Evolutionary conservation across 2,329 filamentous ascomycete genomes (phyloP).

Genomic region (Teratosphaeria destructans): DNA sequence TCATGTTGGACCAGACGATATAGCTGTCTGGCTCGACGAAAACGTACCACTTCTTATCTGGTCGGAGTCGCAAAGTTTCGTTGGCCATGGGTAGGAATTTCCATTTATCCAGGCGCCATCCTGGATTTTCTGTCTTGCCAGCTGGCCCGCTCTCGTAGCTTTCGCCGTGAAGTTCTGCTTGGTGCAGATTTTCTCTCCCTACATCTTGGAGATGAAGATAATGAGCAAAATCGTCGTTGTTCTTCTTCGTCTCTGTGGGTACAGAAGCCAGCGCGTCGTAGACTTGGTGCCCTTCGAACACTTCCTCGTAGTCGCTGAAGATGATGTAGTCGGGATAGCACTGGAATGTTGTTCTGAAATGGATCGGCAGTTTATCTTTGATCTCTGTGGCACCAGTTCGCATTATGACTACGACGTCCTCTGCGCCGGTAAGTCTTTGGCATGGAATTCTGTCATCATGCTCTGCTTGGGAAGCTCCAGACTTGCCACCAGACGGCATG

Average conservation of each 20-base stretch:
- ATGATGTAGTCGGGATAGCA: conserved; percentile 47
- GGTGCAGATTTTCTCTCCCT: conserved; percentile 21
- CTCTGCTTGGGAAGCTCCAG: background rate
- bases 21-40: conserved; percentile 52
- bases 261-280: conserved; percentile 28
- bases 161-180: conserved; percentile 17
- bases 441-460: conserved; percentile 1
- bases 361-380: conserved; percentile 44
- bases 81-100: conserved; percentile 45
- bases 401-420: conserved; percentile 47
- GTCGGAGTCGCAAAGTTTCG: conserved; percentile 24
- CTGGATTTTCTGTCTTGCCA: conserved; percentile 22
- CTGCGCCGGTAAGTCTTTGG: conserved; percentile 20
- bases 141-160: conserved; percentile 10
- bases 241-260: conserved; percentile 18
- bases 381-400: conserved; percentile 50
- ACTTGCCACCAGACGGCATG: background rate
- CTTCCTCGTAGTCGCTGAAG: conserved; percentile 48
- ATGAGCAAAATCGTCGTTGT: conserved; percentile 26
- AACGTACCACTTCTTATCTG: conserved; percentile 47
- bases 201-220: conserved; percentile 26
- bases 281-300: conserved; percentile 34
- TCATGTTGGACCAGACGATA: conserved; percentile 42
- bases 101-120: conserved; percentile 35
- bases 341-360: conserved; percentile 44